phyloP scores from a whole-genome alignment of 2,329 filamentous ascomycete species.

The Fusarium avenaceum region DNA sequence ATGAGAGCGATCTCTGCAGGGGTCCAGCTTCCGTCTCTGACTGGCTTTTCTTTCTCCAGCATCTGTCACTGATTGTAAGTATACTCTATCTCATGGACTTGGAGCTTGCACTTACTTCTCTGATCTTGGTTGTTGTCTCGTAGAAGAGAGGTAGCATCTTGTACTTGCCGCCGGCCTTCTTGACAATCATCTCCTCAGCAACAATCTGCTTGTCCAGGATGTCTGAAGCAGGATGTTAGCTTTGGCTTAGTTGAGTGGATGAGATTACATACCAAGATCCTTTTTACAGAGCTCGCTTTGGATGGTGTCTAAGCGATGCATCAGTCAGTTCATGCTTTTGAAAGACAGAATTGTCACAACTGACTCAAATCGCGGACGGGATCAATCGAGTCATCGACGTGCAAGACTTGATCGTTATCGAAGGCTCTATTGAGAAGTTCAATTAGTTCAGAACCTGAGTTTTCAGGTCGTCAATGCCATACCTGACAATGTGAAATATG shows the following conservation, averaged over 20 bases:
- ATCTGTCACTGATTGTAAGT: slow-evolving; percentile 46
- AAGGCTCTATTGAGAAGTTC: slow-evolving; percentile 52
- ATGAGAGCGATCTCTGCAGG: slow-evolving; percentile 60
- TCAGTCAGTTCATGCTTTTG: slow-evolving; percentile 5
- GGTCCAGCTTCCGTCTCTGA: slow-evolving; percentile 60
- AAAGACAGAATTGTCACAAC: slow-evolving; percentile 35
- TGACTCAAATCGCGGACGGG: slow-evolving; percentile 59
- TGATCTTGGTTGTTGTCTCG: slow-evolving; percentile 59
- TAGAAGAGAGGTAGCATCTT: slow-evolving; percentile 62
- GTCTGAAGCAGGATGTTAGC: slow-evolving; percentile 44
- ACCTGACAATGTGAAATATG: slow-evolving; percentile 62
- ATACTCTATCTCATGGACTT: fast-evolving
- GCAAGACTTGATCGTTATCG: slow-evolving; percentile 61
- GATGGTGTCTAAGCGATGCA: slow-evolving; percentile 39
- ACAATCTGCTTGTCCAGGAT: slow-evolving; percentile 57
- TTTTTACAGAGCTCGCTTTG: slow-evolving; percentile 55
- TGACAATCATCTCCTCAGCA: slow-evolving; percentile 57
- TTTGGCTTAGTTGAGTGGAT: fast-evolving
- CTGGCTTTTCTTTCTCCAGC: slow-evolving; percentile 58
- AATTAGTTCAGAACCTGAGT: not conserved
- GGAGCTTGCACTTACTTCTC: slow-evolving; percentile 40
- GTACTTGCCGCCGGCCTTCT: slow-evolving; percentile 60
- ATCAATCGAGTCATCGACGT: slow-evolving; percentile 62
- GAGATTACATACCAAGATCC: slow-evolving; percentile 48
- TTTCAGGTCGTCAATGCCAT: not conserved